Conservation (phyloP, 495 filamentous ascomycete species). For the Neurospora sp. region DNA sequence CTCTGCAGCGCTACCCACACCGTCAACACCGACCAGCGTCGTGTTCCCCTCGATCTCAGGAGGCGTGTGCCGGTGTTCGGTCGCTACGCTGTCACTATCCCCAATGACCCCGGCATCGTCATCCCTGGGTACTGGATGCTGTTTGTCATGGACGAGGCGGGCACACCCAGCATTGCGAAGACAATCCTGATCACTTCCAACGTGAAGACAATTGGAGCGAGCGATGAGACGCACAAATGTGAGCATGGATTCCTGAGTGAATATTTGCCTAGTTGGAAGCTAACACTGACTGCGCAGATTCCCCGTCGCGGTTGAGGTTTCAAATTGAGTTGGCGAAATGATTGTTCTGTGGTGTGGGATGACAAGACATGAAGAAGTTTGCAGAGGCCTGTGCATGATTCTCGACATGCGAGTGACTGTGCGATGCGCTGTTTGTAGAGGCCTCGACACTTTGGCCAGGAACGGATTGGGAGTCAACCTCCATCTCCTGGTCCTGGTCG, state of each 20-base stretch:
- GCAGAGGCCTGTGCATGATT: not conserved
- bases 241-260: not conserved
- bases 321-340: not conserved
- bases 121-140: constrained; percentile 50
- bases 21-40: not conserved
- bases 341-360: not conserved
- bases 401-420: not conserved
- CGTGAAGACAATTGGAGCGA: not conserved
- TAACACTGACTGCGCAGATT: not conserved
- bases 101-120: constrained; percentile 38
- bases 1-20: not conserved
- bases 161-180: constrained; percentile 37
- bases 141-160: constrained; percentile 36
- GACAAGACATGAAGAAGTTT: not conserved
- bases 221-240: not conserved
- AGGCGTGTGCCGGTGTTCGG: not conserved
- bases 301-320: not conserved
- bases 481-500: not conserved
- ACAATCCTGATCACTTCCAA: constrained; percentile 8
- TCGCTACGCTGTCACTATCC: constrained; percentile 13
- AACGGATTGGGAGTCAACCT: not conserved
- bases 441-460: not conserved
- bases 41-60: not conserved
- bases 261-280: not conserved
- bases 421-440: not conserved